phyloP scores from a whole-genome alignment of 192 early-diverging fungal species.

The Funneliformis mosseae region DNA sequence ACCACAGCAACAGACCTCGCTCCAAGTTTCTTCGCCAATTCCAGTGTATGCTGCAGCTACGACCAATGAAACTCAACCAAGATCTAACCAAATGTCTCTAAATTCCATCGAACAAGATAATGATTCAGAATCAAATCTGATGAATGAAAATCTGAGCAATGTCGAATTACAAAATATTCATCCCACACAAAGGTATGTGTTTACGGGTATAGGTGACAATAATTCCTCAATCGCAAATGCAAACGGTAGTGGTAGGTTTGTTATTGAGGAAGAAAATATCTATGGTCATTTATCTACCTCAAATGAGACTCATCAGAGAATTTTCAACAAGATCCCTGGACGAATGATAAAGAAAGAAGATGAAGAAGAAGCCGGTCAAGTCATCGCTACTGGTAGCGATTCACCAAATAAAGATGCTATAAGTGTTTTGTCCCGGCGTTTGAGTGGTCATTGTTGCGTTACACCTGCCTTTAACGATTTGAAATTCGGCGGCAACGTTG shows the following conservation, averaged over 20 bases:
- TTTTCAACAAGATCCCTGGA: constrained; percentile 22
- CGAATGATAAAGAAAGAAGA: constrained; percentile 7
- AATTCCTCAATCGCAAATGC: not conserved
- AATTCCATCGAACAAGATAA: constrained; percentile 11
- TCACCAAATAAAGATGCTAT: not conserved
- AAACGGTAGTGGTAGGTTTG: not conserved
- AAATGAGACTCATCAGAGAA: constrained; percentile 19
- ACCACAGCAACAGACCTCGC: not conserved
- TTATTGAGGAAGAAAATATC: constrained; percentile 1
- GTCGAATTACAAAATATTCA: constrained; percentile 14
- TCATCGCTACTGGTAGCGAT: not conserved
- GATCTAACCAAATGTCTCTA: constrained; percentile 8
- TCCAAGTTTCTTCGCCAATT: not conserved
- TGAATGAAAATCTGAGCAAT: not conserved
- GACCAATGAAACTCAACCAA: not conserved
- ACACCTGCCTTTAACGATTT: not conserved
- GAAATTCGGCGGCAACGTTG: not conserved
- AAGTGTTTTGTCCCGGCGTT: not conserved
- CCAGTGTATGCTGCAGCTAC: not conserved
- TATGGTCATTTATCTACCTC: constrained; percentile 11
- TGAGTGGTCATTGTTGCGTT: not conserved
- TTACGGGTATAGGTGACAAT: constrained; percentile 18
- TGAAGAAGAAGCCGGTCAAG: not conserved
- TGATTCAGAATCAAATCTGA: not conserved
- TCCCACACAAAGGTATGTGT: constrained; percentile 18